phyloP scores from a whole-genome alignment of 2,329 filamentous ascomycete species.

The Nannizziopsis barbatae region DNA sequence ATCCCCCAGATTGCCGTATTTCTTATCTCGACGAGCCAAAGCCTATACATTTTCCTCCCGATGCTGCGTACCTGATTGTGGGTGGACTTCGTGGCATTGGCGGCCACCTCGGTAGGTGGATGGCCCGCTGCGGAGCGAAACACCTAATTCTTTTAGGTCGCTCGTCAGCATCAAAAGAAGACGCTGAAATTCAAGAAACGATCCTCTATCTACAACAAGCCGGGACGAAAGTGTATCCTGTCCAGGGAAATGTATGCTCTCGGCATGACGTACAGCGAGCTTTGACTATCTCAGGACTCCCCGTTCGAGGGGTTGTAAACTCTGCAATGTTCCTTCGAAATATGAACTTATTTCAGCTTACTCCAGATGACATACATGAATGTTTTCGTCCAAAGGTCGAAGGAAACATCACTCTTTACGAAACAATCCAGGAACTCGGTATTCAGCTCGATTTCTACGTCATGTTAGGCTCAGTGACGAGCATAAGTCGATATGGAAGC shows the following conservation, averaged over 20 bases:
- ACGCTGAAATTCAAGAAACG: neutral
- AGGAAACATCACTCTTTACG: conserved; percentile 4
- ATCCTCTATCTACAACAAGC: neutral
- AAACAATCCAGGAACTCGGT: conserved; percentile 28
- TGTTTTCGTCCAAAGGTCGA: neutral
- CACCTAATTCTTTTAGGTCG: conserved; percentile 24
- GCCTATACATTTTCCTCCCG: neutral
- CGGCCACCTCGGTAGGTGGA: conserved; percentile 17
- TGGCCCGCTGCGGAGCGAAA: conserved; percentile 20
- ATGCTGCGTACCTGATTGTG: conserved; percentile 17
- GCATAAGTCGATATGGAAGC: neutral
- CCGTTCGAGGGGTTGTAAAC: neutral
- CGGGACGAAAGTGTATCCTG: neutral
- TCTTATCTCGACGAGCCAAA: neutral
- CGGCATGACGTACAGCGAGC: neutral
- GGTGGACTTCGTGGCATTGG: conserved; percentile 19
- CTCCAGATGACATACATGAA: neutral
- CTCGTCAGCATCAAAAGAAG: conserved; percentile 2
- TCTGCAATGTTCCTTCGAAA: neutral
- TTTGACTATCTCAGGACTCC: neutral
- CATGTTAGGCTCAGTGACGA: neutral
- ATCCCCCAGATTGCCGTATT: neutral
- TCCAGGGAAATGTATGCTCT: neutral
- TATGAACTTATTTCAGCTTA: neutral
- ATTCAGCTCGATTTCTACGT: neutral